Conservation (phyloP, 306 rosid genomes). For the Pterocarpus macrocarpus region DNA sequence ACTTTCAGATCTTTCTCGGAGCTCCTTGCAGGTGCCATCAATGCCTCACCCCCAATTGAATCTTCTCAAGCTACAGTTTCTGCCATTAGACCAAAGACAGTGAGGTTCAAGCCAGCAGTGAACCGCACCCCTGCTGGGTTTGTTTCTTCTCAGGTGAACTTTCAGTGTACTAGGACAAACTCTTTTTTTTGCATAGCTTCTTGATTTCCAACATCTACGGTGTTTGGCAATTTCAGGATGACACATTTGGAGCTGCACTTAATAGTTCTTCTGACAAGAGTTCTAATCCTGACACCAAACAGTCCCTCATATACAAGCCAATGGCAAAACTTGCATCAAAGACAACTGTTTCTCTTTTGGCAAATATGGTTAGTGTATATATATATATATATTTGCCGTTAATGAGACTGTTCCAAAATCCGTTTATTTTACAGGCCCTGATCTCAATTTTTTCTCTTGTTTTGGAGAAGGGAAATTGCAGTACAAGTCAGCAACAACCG, state of each 20-base stretch:
- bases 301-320: slow-evolving; percentile 79
- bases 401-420: background rate
- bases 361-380: slow-evolving; percentile 72
- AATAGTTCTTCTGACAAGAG: slow-evolving; percentile 56
- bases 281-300: slow-evolving; percentile 58
- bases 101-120: slow-evolving; percentile 75
- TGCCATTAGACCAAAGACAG: slow-evolving; percentile 94
- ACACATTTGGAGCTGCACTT: slow-evolving; percentile 53
- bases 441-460: background rate
- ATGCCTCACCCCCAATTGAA: slow-evolving; percentile 61
- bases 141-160: slow-evolving; percentile 72
- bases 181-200: slow-evolving; percentile 36
- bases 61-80: slow-evolving; percentile 73
- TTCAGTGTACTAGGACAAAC: slow-evolving; percentile 28
- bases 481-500: slow-evolving; percentile 57
- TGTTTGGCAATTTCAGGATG: slow-evolving; percentile 60
- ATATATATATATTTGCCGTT: background rate
- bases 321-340: slow-evolving; percentile 83
- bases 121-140: slow-evolving; percentile 54
- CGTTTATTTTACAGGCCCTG: background rate
- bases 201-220: slow-evolving; percentile 41
- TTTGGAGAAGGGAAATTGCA: slow-evolving; percentile 74
- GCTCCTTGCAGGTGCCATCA: slow-evolving; percentile 80
- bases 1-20: slow-evolving; percentile 89
- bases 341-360: slow-evolving; percentile 83